Evolutionary conservation across 495 filamentous ascomycete species (phyloP).

Genomic region (Penicillium flavigenum): DNA sequence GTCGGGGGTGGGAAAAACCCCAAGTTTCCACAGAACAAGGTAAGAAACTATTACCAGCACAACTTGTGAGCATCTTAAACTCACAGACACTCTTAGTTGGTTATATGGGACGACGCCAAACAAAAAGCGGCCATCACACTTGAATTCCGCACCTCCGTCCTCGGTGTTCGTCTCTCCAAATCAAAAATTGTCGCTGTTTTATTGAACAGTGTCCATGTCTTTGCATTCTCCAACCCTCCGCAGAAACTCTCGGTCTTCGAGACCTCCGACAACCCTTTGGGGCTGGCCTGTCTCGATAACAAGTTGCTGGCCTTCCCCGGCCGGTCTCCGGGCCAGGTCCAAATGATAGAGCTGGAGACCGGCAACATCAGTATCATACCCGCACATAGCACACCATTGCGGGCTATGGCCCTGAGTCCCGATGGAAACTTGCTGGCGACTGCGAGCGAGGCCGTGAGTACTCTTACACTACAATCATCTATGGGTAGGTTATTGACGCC

Average conservation of each 20-base stretch:
- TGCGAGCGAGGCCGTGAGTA: conserved; percentile 76
- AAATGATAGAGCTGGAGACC: conserved; percentile 76
- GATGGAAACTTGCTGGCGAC: conserved; percentile 85
- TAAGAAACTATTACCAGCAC: conserved; percentile 32
- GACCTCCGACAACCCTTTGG: conserved; percentile 82
- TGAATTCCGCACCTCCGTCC: conserved; percentile 71
- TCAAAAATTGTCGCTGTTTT: conserved; percentile 78
- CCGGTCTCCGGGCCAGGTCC: conserved; percentile 83
- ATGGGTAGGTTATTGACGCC: conserved; percentile 11
- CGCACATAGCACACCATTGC: conserved; percentile 76
- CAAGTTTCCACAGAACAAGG: conserved; percentile 87
- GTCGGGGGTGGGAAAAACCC: conserved; percentile 86
- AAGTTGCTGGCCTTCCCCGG: conserved; percentile 79
- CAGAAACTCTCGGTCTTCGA: conserved; percentile 73
- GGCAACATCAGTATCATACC: conserved; percentile 93
- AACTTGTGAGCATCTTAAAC: neutral
- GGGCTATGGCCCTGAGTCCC: conserved; percentile 75
- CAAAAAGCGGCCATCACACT: conserved; percentile 71
- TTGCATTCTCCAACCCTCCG: conserved; percentile 76
- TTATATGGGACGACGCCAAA: conserved; percentile 90
- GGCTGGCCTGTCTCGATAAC: conserved; percentile 74
- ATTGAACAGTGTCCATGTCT: conserved; percentile 79
- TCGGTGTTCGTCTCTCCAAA: conserved; percentile 74
- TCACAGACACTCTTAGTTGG: conserved; percentile 51
- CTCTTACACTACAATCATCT: neutral